These are phyloP conservation scores for Candida pseudoviswanathii DNA, from an alignment of 1,139 yeast genomes.

Conservation along the genomic window DNA sequence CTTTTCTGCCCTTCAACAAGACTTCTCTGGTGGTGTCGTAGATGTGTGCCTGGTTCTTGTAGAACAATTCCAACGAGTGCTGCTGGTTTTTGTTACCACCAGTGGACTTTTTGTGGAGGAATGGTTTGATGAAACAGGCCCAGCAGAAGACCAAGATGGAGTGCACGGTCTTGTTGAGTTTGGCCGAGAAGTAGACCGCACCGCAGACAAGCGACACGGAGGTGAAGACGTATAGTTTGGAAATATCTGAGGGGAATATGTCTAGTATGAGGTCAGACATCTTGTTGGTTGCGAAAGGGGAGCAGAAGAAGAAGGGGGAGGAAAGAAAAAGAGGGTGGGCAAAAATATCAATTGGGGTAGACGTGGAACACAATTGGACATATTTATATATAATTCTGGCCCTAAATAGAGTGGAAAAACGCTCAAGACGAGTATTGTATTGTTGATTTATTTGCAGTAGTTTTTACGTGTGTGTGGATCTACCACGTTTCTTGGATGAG, in stretches of 20 bases:
- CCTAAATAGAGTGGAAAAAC: background rate
- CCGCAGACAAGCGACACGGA: slow-evolving; percentile 21
- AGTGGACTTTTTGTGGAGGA: slow-evolving; percentile 34
- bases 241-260: slow-evolving; percentile 15
- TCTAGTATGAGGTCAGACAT: slow-evolving; percentile 16
- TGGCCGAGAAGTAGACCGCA: slow-evolving; percentile 20
- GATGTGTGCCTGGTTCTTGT: slow-evolving; percentile 73
- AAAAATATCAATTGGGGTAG: background rate
- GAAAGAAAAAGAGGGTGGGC: background rate
- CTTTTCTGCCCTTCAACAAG: slow-evolving; percentile 70
- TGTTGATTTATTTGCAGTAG: background rate
- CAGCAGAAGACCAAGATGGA: slow-evolving; percentile 42
- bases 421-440: background rate
- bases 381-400: background rate
- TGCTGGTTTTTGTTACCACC: slow-evolving; percentile 41
- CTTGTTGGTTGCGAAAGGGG: background rate
- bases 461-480: background rate
- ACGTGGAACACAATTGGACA: background rate
- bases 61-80: slow-evolving; percentile 68
- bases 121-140: slow-evolving; percentile 73
- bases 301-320: background rate
- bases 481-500: background rate
- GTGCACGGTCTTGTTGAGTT: slow-evolving; percentile 28
- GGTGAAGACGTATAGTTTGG: slow-evolving; percentile 18
- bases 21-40: slow-evolving; percentile 70